A percentile compares a stretch with the other conserved stretches of the same genome.
These are phyloP conservation scores for Ambrosia trifida DNA, from an alignment of 129 eudicot species.

Conservation along the genomic window DNA sequence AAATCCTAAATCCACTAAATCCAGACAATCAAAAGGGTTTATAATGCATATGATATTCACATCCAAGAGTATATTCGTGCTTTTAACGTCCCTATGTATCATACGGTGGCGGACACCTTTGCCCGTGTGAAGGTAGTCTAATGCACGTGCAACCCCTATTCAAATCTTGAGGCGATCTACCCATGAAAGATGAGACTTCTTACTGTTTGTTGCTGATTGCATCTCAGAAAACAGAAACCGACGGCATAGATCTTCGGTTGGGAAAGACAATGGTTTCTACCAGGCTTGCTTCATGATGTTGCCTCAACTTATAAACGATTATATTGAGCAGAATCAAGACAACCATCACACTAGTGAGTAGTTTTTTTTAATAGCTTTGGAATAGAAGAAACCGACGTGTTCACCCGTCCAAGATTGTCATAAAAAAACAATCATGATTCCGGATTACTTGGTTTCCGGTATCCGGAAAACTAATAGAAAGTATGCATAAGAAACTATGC, in stretches of 20 bases:
- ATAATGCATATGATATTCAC: conserved; percentile 35
- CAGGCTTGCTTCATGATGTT: conserved; percentile 25
- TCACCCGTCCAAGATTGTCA: conserved; percentile 9
- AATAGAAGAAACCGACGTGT: too few relatives aligned
- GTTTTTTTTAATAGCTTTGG: background rate
- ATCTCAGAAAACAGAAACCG: conserved; percentile 25
- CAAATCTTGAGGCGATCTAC: conserved; percentile 42
- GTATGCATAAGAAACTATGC: conserved; percentile 2
- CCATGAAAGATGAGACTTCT: conserved; percentile 33
- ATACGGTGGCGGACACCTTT: conserved; percentile 23
- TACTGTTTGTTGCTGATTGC: conserved; percentile 28
- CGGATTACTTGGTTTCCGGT: background rate
- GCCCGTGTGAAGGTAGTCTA: conserved; percentile 48
- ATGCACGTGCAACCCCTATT: conserved; percentile 38
- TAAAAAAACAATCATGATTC: conserved; percentile 17
- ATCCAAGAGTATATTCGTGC: conserved; percentile 47
- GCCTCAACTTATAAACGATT: conserved; percentile 34
- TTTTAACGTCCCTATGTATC: conserved; percentile 57
- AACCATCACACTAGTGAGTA: conserved; percentile 23
- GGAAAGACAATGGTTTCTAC: background rate
- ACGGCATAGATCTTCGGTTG: conserved; percentile 25
- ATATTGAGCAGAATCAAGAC: conserved; percentile 34
- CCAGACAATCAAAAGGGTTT: too few relatives aligned
- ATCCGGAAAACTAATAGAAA: conserved; percentile 17
- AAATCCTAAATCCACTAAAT: too few relatives aligned